Conservation (phyloP, 305 asterid species). For the Fraxinus angustifolia region DNA sequence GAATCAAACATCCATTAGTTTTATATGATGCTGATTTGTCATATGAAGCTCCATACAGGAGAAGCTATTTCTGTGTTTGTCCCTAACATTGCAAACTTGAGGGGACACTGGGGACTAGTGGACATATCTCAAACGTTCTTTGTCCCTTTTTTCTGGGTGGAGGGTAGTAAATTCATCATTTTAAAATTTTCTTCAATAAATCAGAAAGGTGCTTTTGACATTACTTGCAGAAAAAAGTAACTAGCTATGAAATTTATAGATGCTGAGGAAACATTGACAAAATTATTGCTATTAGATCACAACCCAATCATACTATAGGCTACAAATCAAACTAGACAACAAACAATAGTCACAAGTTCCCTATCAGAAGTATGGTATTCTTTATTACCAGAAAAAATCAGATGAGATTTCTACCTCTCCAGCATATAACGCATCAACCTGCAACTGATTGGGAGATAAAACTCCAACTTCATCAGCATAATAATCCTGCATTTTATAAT, state of each 20-base stretch:
- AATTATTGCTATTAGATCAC: not conserved
- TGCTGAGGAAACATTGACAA: not conserved
- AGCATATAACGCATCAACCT: slow-evolving; percentile 68
- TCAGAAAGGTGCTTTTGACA: not conserved
- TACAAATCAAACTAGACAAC: not conserved
- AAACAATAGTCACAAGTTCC: not conserved
- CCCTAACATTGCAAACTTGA: not conserved
- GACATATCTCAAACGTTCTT: not conserved
- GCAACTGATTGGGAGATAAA: slow-evolving; percentile 87
- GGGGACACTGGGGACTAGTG: not conserved
- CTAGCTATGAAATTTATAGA: not conserved
- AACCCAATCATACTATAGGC: not conserved
- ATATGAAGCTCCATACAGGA: slow-evolving; percentile 2
- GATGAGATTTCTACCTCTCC: slow-evolving; percentile 75
- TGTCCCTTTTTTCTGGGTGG: not conserved
- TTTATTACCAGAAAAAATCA: slow-evolving; percentile 16
- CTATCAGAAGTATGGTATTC: not conserved
- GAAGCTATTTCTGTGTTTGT: not conserved
- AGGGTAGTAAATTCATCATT: not conserved
- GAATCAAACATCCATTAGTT: not conserved
- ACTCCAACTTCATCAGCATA: slow-evolving; percentile 97
- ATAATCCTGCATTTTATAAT: slow-evolving; percentile 67
- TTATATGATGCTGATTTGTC: slow-evolving; percentile 12
- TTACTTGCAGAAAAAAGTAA: not conserved
- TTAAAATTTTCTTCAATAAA: not conserved